Conservation (phyloP, 495 filamentous ascomycete species). For the Aspergillus sclerotioniger region DNA sequence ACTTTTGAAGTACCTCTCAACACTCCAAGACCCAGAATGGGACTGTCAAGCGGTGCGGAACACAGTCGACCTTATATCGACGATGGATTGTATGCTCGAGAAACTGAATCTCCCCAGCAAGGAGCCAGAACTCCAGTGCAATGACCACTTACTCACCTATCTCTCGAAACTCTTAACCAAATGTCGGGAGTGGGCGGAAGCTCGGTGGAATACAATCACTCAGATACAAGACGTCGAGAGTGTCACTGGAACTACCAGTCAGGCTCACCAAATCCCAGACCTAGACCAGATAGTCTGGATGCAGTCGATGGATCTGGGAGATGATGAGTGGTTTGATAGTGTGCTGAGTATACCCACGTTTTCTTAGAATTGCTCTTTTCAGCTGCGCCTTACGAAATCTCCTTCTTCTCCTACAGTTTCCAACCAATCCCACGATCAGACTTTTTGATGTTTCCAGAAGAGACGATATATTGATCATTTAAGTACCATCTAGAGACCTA, state of each 20-base stretch:
- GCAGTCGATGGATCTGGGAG: constrained; percentile 31
- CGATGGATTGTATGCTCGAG: constrained; percentile 30
- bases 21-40: constrained; percentile 40
- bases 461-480: too few species aligned
- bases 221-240: neutral
- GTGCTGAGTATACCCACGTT: constrained; percentile 21
- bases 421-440: too few species aligned
- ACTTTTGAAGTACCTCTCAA: constrained; percentile 39
- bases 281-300: constrained; percentile 30
- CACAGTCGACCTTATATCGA: constrained; percentile 27
- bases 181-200: constrained; percentile 24
- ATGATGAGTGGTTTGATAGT: constrained; percentile 31
- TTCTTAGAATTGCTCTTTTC: neutral
- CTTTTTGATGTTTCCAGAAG: too few species aligned
- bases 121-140: constrained; percentile 23
- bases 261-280: constrained; percentile 18
- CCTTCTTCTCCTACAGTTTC: too few species aligned
- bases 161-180: constrained; percentile 26
- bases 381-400: too few species aligned
- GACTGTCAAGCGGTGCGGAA: constrained; percentile 35
- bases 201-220: constrained; percentile 12
- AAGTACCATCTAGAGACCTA: too few species aligned
- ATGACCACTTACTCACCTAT: constrained; percentile 30
- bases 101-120: constrained; percentile 24
- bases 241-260: constrained; percentile 4